phyloP scores from a whole-genome alignment of 495 filamentous ascomycete genomes.

The Penicillium cataractarum region DNA sequence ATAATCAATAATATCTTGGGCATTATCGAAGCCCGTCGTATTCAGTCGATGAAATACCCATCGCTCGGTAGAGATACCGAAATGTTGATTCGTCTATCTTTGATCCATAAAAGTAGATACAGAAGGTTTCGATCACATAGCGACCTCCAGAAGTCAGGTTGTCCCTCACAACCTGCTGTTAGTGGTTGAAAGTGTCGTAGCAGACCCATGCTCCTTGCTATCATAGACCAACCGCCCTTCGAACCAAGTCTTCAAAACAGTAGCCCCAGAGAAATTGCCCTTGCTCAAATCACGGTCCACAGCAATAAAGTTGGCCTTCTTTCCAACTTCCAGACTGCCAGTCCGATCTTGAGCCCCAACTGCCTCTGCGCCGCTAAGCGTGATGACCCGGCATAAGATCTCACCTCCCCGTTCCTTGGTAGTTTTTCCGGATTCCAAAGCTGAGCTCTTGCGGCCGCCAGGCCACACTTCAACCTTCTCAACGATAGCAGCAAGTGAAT shows the following conservation, averaged over 20 bases:
- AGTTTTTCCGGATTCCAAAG: background rate
- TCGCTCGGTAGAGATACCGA: too few species aligned
- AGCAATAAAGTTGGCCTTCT: background rate
- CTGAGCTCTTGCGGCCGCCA: background rate
- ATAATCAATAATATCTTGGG: constrained; percentile 21
- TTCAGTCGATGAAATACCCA: too few species aligned
- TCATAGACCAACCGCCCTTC: background rate
- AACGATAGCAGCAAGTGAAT: background rate
- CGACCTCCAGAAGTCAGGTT: too few species aligned
- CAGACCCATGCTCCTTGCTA: background rate
- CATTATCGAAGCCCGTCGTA: background rate
- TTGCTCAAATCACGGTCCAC: background rate
- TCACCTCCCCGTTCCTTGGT: background rate
- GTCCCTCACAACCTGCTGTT: background rate
- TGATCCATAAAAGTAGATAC: too few species aligned
- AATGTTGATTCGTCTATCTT: too few species aligned
- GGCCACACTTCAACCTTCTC: background rate
- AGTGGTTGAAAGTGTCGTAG: background rate
- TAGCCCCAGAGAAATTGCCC: background rate
- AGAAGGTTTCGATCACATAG: too few species aligned
- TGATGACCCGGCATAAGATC: background rate
- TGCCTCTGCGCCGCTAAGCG: background rate
- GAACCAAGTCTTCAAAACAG: background rate
- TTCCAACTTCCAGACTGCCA: background rate
- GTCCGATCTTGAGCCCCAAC: background rate